phyloP scores from a whole-genome alignment of 805 yeast species.

The Metschnikowia vanudenii region DNA sequence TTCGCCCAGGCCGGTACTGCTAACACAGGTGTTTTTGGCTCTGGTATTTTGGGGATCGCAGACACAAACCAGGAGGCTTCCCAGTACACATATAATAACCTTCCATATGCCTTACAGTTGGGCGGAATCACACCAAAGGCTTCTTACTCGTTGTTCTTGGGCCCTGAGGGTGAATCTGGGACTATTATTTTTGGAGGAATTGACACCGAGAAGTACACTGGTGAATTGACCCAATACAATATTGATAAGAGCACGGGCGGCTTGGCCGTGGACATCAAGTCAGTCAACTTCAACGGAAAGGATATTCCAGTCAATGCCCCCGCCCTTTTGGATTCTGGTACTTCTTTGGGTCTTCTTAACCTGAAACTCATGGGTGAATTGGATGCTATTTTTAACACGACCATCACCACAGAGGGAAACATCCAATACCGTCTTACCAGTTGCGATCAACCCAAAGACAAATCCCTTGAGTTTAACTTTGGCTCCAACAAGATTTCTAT shows the following conservation, averaged over 20 bases:
- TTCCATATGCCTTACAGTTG: slow-evolving; percentile 58
- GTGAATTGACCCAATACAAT: slow-evolving; percentile 6
- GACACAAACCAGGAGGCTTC: slow-evolving; percentile 7
- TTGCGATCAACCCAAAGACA: slow-evolving; percentile 16
- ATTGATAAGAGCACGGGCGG: neutral
- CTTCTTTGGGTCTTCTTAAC: slow-evolving; percentile 6
- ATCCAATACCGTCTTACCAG: slow-evolving; percentile 10
- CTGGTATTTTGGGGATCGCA: slow-evolving; percentile 15
- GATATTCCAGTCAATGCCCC: slow-evolving; percentile 1
- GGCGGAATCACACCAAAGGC: slow-evolving; percentile 57
- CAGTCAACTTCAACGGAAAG: slow-evolving; percentile 4
- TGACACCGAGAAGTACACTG: no score
- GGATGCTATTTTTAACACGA: slow-evolving; percentile 12
- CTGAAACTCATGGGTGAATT: slow-evolving; percentile 10
- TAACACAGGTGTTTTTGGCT: no score
- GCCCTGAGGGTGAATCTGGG: no score
- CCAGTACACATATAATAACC: slow-evolving; percentile 34
- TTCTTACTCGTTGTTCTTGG: no score
- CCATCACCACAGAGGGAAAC: neutral
- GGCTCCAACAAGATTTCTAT: slow-evolving; percentile 10
- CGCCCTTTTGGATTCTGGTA: no score
- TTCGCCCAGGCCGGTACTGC: slow-evolving; percentile 8
- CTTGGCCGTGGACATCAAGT: slow-evolving; percentile 4
- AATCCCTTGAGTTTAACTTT: slow-evolving; percentile 12
- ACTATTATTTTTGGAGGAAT: no score